Base-by-base conservation (phyloP, 75 land plant genomes). In the Adiantum capillusveneris region DNA sequence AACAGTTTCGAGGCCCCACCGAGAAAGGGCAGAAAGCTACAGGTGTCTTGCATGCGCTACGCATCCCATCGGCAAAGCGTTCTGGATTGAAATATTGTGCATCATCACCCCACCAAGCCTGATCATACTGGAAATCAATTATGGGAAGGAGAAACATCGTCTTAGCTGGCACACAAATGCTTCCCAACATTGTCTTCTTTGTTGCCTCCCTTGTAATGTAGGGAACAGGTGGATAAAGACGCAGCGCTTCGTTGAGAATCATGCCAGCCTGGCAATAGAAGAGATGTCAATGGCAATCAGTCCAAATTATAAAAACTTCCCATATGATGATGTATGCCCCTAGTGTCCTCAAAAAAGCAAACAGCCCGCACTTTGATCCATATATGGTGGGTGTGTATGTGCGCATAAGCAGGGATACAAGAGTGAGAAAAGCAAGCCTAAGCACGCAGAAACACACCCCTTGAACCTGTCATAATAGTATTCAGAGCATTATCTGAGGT, bases 221-320 rank as follows among this genome's bases (percentile, higher is more conserved):
- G 22, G 45, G 25, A 70, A 59, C 79, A 0, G 82, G 69, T 30
- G 82, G 73, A 52, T 82, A 81, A 6, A 81, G 70, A 7, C 83
- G 54, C 5, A 81, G 66, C 27, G 79, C 55, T 27, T 81, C 83
- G 30, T 78, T 66, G 25, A 82, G 13, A 20, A 82, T 55, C 79
- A 79, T 74, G 44, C 59, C 37, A 31, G 79, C 57, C 84, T 81
- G n/a, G n/a, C n/a, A n/a, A n/a, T n/a, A n/a, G n/a, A n/a, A n/a
- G n/a, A n/a, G n/a, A n/a, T n/a, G n/a, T n/a, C n/a, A n/a, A n/a
- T n/a, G n/a, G n/a, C n/a, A n/a, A n/a, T n/a, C n/a, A n/a, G n/a
- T n/a, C n/a, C n/a, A n/a, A n/a, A n/a, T n/a, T n/a, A n/a, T n/a
- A n/a, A n/a, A n/a, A n/a, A n/a, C n/a, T n/a, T n/a, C n/a, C n/a